A percentile compares a stretch with the other conserved stretches of the same genome.
Evolutionary conservation across 257 asterid genomes (phyloP).

Genomic region (Solanum medicagineum): DNA sequence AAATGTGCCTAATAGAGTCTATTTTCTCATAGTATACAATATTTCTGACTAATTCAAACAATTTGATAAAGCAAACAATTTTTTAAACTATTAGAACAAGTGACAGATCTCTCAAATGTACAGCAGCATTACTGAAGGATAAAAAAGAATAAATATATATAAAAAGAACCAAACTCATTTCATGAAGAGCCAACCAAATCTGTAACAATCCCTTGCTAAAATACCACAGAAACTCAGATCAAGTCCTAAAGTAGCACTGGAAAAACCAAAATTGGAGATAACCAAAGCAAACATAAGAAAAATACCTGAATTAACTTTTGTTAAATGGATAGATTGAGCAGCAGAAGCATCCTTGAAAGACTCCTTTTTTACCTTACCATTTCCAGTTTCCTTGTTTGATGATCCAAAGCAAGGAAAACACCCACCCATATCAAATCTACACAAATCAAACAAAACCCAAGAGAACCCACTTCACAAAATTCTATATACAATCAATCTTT

Average conservation of each 20-base stretch:
- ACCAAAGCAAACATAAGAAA: not conserved
- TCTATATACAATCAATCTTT: conserved; percentile 4
- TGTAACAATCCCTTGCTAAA: not conserved
- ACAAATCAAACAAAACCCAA: conserved; percentile 25
- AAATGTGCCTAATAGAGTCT: not conserved
- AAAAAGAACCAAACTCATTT: not conserved
- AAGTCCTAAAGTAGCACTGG: not conserved
- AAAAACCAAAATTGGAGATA: not conserved
- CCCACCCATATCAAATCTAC: conserved; percentile 59
- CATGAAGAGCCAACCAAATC: not conserved
- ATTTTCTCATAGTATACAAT: not conserved
- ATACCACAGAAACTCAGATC: not conserved
- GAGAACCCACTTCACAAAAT: conserved; percentile 26
- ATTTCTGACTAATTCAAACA: not conserved
- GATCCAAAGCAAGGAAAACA: conserved; percentile 88
- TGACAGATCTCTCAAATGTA: not conserved
- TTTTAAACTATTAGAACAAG: not conserved
- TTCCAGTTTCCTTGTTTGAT: conserved; percentile 40
- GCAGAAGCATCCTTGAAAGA: conserved; percentile 57
- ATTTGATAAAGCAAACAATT: not conserved
- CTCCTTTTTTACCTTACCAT: conserved; percentile 47
- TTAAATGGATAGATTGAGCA: conserved; percentile 37
- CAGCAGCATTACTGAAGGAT: not conserved
- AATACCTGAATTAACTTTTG: conserved; percentile 64
- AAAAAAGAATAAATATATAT: not conserved